A percentile compares a stretch with the other conserved stretches of the same genome.
phyloP scores from a whole-genome alignment of 208 protist species.

The Wallacemonas sp. region DNA sequence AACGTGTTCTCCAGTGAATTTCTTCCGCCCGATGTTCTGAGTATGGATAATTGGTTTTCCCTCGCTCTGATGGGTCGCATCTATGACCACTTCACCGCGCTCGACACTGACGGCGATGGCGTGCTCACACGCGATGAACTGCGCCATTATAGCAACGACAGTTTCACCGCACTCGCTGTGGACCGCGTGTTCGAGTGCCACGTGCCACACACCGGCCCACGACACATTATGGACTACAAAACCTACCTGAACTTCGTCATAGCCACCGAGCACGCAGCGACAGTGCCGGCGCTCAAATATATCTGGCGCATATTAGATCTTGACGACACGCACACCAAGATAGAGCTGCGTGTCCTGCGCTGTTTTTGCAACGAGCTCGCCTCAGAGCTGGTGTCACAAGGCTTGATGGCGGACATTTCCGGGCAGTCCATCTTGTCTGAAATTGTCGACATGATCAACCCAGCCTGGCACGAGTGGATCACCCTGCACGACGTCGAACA shows the following conservation, averaged over 20 bases:
- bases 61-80: conserved; percentile 80
- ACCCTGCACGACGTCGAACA: conserved; percentile 76
- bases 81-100: conserved; percentile 88
- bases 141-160: conserved; percentile 78
- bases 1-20: conserved; percentile 76
- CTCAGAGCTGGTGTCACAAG: conserved; percentile 61
- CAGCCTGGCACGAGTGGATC: conserved; percentile 79
- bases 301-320: conserved; percentile 88
- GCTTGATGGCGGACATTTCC: conserved; percentile 80
- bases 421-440: conserved; percentile 83
- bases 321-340: conserved; percentile 53
- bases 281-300: conserved; percentile 79
- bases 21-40: conserved; percentile 54
- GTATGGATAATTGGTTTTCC: conserved; percentile 91
- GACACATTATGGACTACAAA: conserved; percentile 92
- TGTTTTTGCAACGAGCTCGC: conserved; percentile 89
- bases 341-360: conserved; percentile 64
- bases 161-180: conserved; percentile 81
- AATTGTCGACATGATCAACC: conserved; percentile 92
- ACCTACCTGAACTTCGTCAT: conserved; percentile 94
- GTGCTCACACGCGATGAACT: conserved; percentile 81
- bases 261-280: conserved; percentile 85
- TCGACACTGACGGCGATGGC: conserved; percentile 86
- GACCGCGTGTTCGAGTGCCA: conserved; percentile 89
- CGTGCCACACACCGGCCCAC: conserved; percentile 65